A percentile compares a stretch with the other conserved stretches of the same genome.
Evolutionary conservation across 2,329 filamentous ascomycete species (phyloP).

Genomic region (Colletotrichum incanum): DNA sequence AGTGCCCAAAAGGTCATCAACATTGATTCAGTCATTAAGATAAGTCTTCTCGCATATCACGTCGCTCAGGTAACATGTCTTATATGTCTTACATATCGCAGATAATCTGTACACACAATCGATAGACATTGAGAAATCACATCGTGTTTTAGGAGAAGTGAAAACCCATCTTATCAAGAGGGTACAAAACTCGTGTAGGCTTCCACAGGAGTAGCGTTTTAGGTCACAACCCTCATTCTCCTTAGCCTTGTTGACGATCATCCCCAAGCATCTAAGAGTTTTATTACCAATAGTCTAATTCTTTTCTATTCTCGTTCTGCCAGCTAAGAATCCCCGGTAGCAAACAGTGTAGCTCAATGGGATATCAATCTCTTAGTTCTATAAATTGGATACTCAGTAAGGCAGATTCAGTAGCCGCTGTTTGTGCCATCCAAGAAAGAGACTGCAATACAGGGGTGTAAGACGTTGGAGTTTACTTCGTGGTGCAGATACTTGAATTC

Average conservation of each 20-base stretch:
- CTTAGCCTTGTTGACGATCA: not conserved
- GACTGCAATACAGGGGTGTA: conserved; percentile 11
- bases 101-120: conserved; percentile 7
- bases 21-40: conserved; percentile 21
- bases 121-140: conserved; percentile 12
- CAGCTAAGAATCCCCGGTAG: conserved; percentile 7
- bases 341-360: conserved; percentile 3
- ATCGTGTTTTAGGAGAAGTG: conserved; percentile 8
- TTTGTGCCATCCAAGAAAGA: conserved; percentile 1
- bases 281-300: not conserved
- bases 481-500: conserved; percentile 6
- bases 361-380: conserved; percentile 4
- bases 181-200: not conserved
- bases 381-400: conserved; percentile 3
- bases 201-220: not conserved
- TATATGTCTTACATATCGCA: conserved; percentile 5
- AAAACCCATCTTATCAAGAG: not conserved
- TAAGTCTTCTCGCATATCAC: conserved; percentile 24
- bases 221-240: not conserved
- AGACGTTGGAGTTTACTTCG: conserved; percentile 6
- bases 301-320: not conserved
- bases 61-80: conserved; percentile 17
- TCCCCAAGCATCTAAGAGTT: not conserved
- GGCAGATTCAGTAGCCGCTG: not conserved
- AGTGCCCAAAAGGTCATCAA: conserved; percentile 14